Evolutionary conservation across 495 filamentous ascomycete species (phyloP), one percentile per base, ranked within the genome.

Genomic region (Lentithecium fluviatile): DNA sequence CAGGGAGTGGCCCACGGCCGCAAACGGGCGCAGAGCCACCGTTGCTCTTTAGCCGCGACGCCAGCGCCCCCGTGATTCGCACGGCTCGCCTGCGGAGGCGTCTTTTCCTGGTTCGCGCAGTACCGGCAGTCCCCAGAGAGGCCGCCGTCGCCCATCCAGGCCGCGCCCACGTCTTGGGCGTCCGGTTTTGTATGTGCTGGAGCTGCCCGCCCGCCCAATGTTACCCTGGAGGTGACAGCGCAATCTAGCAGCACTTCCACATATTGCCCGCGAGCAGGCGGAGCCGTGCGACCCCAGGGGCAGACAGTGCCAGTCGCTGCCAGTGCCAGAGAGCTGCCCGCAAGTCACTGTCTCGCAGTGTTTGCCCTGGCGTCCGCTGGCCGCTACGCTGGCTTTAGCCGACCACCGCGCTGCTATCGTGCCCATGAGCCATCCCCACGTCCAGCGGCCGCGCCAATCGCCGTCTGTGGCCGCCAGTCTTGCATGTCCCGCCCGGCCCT

Each of bases 71-170:
- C 43, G n/a, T 57, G 54, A 53, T 60, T 60, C 38, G 57, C 57
- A 19, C 52, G 45, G 52, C 6, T 25, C 15, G 23, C 45, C 45
- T 8, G 17, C 26, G 4, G 51, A 10, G n/a, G 26, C 38, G 61
- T 21, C n/a, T 25, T 48, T 53, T 60, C 56, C 61, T 47, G 61
- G 61, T 58, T 59, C 61, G 26, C 26, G 42, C 58, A 23, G 48
- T 45, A 36, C 47, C 58, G 47, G 52, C 51, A 36, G 37, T 47
- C 46, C 12, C 2, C 24, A 20, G 4, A 24, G 52, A 53, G 6
- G 26, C 5, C n/a, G 20, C 20, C 38, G 24, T 37, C 34, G 6
- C 5, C 36, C 38, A 21, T 6, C 52, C n/a, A 38, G 11, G 10
- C 7, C 2, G 24, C 53, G 21, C 52, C 11, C 20, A 46, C 7